A percentile compares a stretch with the other conserved stretches of the same genome.
Conservation (phyloP, 768 basidiomycete species). For the Lactarius hengduanensis region DNA sequence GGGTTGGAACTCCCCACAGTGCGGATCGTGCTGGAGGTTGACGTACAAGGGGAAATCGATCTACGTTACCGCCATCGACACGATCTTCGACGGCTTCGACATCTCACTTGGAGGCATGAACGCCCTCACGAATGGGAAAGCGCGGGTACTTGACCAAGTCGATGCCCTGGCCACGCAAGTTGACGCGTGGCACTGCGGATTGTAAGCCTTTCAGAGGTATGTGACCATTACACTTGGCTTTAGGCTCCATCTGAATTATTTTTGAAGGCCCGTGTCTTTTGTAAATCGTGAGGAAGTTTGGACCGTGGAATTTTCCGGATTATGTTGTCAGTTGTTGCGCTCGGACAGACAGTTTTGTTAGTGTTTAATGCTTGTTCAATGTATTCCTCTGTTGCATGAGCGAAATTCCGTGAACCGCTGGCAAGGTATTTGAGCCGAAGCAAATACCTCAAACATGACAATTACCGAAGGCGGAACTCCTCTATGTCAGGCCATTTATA, state of each 20-base stretch:
- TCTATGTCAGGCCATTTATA: background rate
- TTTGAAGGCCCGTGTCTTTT: background rate
- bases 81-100: conserved; percentile 41
- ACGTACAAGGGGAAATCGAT: conserved; percentile 32
- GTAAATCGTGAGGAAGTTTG: background rate
- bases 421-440: background rate
- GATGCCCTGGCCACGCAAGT: background rate
- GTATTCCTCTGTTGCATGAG: background rate
- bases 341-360: background rate
- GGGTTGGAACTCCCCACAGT: conserved; percentile 33
- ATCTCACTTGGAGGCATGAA: conserved; percentile 56
- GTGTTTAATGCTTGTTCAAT: background rate
- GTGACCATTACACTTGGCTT: background rate
- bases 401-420: background rate
- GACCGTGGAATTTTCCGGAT: background rate
- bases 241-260: background rate
- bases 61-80: conserved; percentile 35
- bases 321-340: background rate
- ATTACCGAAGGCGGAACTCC: background rate
- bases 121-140: conserved; percentile 39
- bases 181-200: background rate
- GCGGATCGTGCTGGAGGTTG: conserved; percentile 24
- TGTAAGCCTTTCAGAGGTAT: background rate
- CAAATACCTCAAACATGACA: background rate
- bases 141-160: background rate